Evolutionary conservation across 1,284 basidiomycete genomes (phyloP), one percentile per base, ranked within the genome.

Genomic region (Prillingera fragicola): DNA sequence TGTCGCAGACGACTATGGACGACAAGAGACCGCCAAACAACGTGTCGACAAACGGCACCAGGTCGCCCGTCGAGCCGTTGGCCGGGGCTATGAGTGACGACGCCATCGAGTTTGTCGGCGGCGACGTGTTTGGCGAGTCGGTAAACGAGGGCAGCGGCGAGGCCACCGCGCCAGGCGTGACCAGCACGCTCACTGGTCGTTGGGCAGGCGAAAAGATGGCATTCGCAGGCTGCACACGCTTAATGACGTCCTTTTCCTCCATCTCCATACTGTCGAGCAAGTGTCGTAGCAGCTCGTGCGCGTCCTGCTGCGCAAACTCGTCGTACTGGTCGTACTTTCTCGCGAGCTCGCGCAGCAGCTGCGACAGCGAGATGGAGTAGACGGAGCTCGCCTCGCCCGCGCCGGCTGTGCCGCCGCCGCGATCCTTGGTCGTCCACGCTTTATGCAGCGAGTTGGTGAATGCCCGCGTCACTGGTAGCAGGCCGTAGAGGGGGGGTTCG

Each of bases 321-420:
- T 87, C 80, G 63, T 94, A 96, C 60, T 96, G 91, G 57, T 90
- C 87, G 65, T 91, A 87, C 70, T 94, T 94, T 55, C 77, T 75
- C 1, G 87, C 85, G 18, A 95, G 74, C 19, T 79, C 77, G 18
- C 75, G 68, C 13, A 94, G 71, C 29, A 92, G 65, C 22, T 78
- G 74, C 60, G 84, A 62, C 8, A 67, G 38, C 17, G 54, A 56
- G 57, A 74, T 61, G 15, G 47, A 47, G 31, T 56, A 45, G 2
- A 55, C 50, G 9, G 48, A 54, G 32, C 44, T 40, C 19, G 53
- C 57, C 50, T 66, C 62, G 9, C 48, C 43, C 8, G 54, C 27
- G 2, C 65, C 64, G 9, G 45, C 38, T 6, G 57, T 64, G 5
- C 63, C 62, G 18, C 63, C 62, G n/a, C 59, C 60, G 15, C 45